A percentile compares a stretch with the other conserved stretches of the same genome.
Evolutionary conservation across 306 rosid species (phyloP).

Genomic region (Oemleria cerasiformis): DNA sequence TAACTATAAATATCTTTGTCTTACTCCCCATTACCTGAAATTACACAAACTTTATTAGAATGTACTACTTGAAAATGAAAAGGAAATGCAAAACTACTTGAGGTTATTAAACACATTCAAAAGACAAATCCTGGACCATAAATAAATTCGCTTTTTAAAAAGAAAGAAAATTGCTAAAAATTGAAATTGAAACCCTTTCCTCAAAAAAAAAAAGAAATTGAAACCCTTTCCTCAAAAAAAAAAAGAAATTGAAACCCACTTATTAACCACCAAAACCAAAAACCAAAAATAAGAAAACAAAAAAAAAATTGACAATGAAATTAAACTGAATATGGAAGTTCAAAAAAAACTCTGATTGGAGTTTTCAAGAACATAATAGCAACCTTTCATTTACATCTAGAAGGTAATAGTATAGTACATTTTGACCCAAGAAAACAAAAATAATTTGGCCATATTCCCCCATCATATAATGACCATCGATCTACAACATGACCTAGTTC

Average conservation of each 20-base stretch:
- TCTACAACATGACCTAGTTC: background rate
- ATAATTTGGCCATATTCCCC: background rate
- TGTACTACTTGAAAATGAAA: background rate
- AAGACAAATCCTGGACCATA: background rate
- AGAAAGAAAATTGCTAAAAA: background rate
- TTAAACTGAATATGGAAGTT: background rate
- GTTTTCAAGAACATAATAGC: background rate
- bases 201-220: too few species aligned
- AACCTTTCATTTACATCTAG: background rate
- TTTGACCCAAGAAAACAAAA: background rate
- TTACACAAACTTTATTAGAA: conserved; percentile 11
- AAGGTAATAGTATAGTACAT: background rate
- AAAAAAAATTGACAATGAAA: background rate
- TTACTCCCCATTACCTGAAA: conserved; percentile 95
- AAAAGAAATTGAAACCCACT: background rate
- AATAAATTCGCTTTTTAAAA: background rate
- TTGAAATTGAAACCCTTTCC: background rate
- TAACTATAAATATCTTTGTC: conserved; percentile 85
- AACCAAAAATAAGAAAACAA: background rate
- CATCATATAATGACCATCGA: background rate
- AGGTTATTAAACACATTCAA: background rate
- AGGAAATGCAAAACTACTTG: conserved; percentile 12
- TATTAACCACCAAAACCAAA: background rate
- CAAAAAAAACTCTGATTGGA: background rate
- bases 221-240: too few species aligned